These are phyloP conservation scores for Rubia balearica DNA, from an alignment of 305 asterid species.

Conservation along the genomic window DNA sequence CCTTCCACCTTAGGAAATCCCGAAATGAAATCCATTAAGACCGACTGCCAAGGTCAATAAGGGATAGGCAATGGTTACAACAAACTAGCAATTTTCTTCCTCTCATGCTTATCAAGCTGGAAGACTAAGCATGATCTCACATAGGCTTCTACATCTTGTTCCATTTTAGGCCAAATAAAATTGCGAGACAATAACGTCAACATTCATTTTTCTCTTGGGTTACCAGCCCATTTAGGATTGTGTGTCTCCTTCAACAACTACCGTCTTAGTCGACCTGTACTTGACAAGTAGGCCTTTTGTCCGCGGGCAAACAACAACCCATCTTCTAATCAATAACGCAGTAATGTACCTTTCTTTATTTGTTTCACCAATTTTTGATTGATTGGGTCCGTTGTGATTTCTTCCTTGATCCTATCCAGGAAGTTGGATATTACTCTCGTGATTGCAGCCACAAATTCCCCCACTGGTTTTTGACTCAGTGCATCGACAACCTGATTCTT, in stretches of 20 bases:
- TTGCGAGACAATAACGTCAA: background rate
- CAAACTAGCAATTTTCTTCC: background rate
- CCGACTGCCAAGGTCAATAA: background rate
- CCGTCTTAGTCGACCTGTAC: background rate
- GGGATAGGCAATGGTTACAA: background rate
- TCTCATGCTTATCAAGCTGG: background rate
- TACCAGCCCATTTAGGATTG: background rate
- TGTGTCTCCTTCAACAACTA: background rate
- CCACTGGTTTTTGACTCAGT: too few relatives aligned
- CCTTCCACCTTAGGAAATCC: background rate
- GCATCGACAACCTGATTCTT: too few relatives aligned
- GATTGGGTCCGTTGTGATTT: too few relatives aligned
- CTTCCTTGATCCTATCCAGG: too few relatives aligned
- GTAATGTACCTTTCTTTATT: background rate
- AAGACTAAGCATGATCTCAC: too few relatives aligned
- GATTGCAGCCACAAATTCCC: too few relatives aligned
- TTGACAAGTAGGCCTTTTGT: background rate
- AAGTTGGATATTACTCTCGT: too few relatives aligned
- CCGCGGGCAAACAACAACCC: background rate
- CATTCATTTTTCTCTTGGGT: background rate
- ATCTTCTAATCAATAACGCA: background rate
- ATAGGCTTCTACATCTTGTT: background rate
- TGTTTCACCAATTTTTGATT: too few relatives aligned
- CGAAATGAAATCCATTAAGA: constrained; percentile 1
- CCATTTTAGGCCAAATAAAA: background rate